A percentile compares a stretch with the other conserved stretches of the same genome.
Evolutionary conservation across 2,329 filamentous ascomycete genomes (phyloP).

Genomic region (Penicillium frequentans): DNA sequence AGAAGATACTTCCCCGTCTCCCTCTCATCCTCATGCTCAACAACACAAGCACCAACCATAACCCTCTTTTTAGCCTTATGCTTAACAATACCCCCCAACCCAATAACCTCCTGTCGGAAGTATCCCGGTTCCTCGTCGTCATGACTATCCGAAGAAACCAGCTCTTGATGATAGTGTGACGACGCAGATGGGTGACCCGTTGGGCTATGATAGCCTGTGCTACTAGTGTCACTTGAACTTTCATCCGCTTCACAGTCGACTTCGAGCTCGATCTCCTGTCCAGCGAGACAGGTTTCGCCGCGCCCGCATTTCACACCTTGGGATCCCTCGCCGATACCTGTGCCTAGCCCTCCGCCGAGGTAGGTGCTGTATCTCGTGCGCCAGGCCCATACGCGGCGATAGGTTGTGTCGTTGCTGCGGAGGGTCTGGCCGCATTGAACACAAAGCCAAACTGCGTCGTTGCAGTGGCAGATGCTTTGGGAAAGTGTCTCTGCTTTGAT

Average conservation of each 20-base stretch:
- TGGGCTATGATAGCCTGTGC: slow-evolving; percentile 15
- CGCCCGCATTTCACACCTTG: slow-evolving; percentile 86
- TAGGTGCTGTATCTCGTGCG: slow-evolving; percentile 77
- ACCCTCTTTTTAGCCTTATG: slow-evolving; percentile 83
- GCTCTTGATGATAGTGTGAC: slow-evolving; percentile 19
- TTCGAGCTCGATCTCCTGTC: slow-evolving; percentile 76
- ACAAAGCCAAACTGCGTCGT: slow-evolving; percentile 73
- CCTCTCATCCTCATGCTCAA: slow-evolving; percentile 79
- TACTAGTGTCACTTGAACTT: slow-evolving; percentile 22
- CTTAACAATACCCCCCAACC: slow-evolving; percentile 84
- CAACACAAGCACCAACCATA: slow-evolving; percentile 77
- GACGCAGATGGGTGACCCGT: slow-evolving; percentile 17
- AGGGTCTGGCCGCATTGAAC: slow-evolving; percentile 77
- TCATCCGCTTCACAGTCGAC: slow-evolving; percentile 83
- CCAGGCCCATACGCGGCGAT: slow-evolving; percentile 80
- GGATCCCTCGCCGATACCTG: slow-evolving; percentile 83
- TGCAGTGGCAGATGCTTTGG: slow-evolving; percentile 60
- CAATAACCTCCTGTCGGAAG: slow-evolving; percentile 82
- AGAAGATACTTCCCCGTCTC: slow-evolving; percentile 65
- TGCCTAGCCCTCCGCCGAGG: slow-evolving; percentile 76
- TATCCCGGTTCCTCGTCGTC: slow-evolving; percentile 65
- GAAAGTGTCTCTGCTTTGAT: slow-evolving; percentile 46
- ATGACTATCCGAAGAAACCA: slow-evolving; percentile 23
- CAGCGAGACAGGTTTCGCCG: slow-evolving; percentile 72
- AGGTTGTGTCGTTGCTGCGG: slow-evolving; percentile 56